Evolutionary conservation across 2,329 filamentous ascomycete genomes (phyloP).

Genomic region (Cordyceps javanica): DNA sequence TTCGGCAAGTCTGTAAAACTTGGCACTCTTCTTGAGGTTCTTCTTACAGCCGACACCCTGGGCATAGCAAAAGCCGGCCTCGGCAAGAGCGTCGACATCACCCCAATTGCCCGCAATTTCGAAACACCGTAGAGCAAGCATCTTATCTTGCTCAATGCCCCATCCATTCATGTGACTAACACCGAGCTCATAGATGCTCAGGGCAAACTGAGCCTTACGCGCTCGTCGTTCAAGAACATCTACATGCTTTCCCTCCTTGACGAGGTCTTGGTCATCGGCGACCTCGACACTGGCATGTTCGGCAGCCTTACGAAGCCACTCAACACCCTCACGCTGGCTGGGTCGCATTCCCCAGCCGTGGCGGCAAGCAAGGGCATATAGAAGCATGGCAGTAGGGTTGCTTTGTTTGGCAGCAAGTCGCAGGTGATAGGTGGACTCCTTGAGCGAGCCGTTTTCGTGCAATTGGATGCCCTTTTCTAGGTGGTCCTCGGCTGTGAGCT

Average conservation of each 20-base stretch:
- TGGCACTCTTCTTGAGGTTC: constrained; percentile 88
- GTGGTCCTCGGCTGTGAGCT: constrained; percentile 80
- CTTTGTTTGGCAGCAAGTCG: constrained; percentile 81
- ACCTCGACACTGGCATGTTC: constrained; percentile 78
- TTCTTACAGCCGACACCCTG: constrained; percentile 93
- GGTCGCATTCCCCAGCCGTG: constrained; percentile 98
- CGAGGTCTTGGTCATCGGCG: constrained; percentile 68
- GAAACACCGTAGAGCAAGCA: constrained; percentile 82
- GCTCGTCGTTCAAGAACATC: constrained; percentile 69
- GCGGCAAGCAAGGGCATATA: constrained; percentile 89
- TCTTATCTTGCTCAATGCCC: constrained; percentile 91
- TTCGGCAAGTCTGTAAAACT: constrained; percentile 84
- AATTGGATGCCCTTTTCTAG: constrained; percentile 83
- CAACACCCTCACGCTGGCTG: constrained; percentile 82
- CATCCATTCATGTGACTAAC: constrained; percentile 98
- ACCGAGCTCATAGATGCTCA: constrained; percentile 93
- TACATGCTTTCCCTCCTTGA: constrained; percentile 56
- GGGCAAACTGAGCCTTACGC: constrained; percentile 84
- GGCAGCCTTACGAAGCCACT: constrained; percentile 88
- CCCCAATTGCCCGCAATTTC: constrained; percentile 96
- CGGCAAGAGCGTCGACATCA: constrained; percentile 86
- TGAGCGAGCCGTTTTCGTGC: constrained; percentile 79
- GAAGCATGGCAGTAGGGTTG: constrained; percentile 87
- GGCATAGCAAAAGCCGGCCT: constrained; percentile 94
- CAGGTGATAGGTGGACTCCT: constrained; percentile 94